Conservation (phyloP, 2,329 filamentous ascomycete genomes). For the Claviceps maximensis region DNA sequence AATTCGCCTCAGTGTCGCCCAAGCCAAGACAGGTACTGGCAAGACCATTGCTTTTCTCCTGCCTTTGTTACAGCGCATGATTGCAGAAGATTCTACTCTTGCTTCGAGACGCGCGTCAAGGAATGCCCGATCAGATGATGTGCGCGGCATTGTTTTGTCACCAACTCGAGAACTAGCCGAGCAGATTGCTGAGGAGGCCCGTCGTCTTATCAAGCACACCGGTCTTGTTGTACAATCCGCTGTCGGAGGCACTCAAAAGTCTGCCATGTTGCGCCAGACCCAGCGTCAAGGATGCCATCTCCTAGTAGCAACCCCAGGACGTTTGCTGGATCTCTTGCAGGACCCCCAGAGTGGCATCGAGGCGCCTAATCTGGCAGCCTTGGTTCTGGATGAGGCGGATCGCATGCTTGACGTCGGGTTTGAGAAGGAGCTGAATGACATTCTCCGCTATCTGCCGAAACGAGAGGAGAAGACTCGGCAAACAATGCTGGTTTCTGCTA, state of each 20-base stretch:
- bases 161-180: conserved; percentile 71
- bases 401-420: conserved; percentile 96
- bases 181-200: conserved; percentile 71
- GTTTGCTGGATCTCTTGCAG: conserved; percentile 66
- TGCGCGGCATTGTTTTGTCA: conserved; percentile 60
- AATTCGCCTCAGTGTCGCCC: conserved; percentile 53
- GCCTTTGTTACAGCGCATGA: conserved; percentile 69
- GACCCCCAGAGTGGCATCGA: conserved; percentile 50
- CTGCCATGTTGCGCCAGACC: conserved; percentile 51
- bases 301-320: conserved; percentile 79
- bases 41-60: conserved; percentile 92
- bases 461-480: conserved; percentile 56
- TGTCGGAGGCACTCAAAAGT: conserved; percentile 85
- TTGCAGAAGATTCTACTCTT: conserved; percentile 49
- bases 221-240: conserved; percentile 58
- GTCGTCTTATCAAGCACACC: conserved; percentile 50
- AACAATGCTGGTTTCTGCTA: conserved; percentile 91
- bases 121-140: conserved; percentile 37
- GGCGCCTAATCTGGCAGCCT: conserved; percentile 73
- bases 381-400: conserved; percentile 95
- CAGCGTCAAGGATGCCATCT: conserved; percentile 71
- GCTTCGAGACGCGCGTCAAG: conserved; percentile 27
- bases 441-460: conserved; percentile 49
- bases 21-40: conserved; percentile 93
- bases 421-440: conserved; percentile 48